Base-by-base conservation (phyloP, 768 basidiomycete species). In the Rhizopogon vinicolor region DNA sequence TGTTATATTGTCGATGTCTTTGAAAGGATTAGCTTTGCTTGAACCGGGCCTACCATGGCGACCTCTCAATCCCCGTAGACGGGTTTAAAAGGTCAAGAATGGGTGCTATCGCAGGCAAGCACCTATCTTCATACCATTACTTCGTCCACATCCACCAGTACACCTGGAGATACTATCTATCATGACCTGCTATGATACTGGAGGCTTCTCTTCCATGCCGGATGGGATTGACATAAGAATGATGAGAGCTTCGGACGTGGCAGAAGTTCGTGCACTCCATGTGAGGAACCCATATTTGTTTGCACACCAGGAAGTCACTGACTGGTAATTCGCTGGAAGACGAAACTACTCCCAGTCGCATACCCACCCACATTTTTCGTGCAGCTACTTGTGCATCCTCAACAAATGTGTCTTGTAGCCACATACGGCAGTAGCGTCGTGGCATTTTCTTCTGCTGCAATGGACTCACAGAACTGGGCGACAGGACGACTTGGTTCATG, bases 361-460 rank as follows among this genome's bases (percentile, higher is more conserved):
- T 69, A 69, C 51, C 68, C 68, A 9, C 16, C 54, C 2, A 53
- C 70, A n/a, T 69, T 69, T 52, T 69, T 72, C 45, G 41, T 72
- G 22, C 68, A 69, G 37, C 66, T 69, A 18, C 61, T 72, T 8
- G 51, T 72, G 7, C 64, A 70, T 9, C 58, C 68, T 1, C 56
- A 56, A 41, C 70, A 60, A 14, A 66, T 72, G 25, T 71, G 68
- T 53, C 22, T 71, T 1, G 55, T 69, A 6, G 70, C 70, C 3
- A 56, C 43, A n/a, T 64, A 64, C n/a, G 44, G 42, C 35, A 56
- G 43, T 2, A 31, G 52, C 2, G 49, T 71, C 31, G 9, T 69
- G 3, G 68, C 68, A 14, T 69, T 69, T 41, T 68, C 63, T 16
- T 70, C 70, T 12, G 70, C 69, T 22, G 44, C 58, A 37, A 51